Base-by-base conservation (phyloP, 2,329 filamentous ascomycete species). In the Hypoxylon sp. region DNA sequence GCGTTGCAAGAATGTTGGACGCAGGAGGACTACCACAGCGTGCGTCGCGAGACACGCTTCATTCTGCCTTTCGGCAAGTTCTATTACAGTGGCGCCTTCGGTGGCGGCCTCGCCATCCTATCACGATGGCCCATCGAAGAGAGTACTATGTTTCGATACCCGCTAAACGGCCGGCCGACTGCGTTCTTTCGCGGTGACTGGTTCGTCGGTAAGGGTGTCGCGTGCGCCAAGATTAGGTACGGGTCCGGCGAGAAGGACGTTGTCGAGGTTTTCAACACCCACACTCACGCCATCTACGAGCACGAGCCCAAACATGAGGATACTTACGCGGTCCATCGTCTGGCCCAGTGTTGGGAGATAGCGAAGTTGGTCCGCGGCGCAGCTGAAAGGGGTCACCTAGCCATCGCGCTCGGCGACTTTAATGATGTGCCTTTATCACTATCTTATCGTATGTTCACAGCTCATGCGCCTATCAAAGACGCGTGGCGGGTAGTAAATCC, bases 1-100 rank as follows among this genome's bases (percentile, higher is more conserved):
- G 92, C 91, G n/a, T 83, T 98, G 15, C 94, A 98, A 79, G 94
- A 98, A 82, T 96, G 92, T 81, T 99, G 92, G 90, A 93, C 91
- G 2, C 89, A 93, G 72, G 82, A 91, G 70, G 92, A 97, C 81
- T 97, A 94, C 81, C 82, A 87, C 65, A 85, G 85, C 73, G 93
- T 97, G 73, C 91, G 92, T 51, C 83, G 87, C 20, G 85, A 89
- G 68, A 94, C 92, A 4, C 84, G 84, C 65, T 82, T 88, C 70
- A 84, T 94, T 53, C 85, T 98, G 26, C 95, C 95, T 0, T 89
- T 96, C 77, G 93, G 89, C 62, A 98, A 98, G 79, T 97, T 96
- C 81, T 99, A 97, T 80, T 86, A 90, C 73, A 91, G 89, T 72
- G 95, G 94, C 39, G 90, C 93, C 63, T 96, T 97, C 73, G 94